Percentiles rank a stretch among this genome's conserved stretches.
These are phyloP conservation scores for Geotrichum aggregatum DNA, from an alignment of 1,139 yeast species.

Conservation along the genomic window DNA sequence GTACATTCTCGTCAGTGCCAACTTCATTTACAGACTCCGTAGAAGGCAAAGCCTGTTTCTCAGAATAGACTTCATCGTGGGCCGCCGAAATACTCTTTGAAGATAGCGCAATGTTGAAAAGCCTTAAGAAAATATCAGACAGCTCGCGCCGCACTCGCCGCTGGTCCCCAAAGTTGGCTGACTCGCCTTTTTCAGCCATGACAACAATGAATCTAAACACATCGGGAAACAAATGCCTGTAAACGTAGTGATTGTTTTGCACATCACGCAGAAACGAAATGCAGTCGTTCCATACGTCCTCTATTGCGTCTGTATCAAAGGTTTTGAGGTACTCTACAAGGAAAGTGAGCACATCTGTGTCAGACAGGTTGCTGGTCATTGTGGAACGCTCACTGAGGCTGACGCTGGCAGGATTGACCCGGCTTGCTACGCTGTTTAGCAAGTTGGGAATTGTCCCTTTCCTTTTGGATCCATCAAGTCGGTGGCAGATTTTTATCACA, in stretches of 20 bases:
- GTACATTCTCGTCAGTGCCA: slow-evolving; percentile 17
- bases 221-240: slow-evolving; percentile 50
- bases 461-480: slow-evolving; percentile 81
- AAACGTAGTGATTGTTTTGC: slow-evolving; percentile 46
- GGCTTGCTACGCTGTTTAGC: slow-evolving; percentile 50
- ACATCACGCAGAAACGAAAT: slow-evolving; percentile 59
- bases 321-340: slow-evolving; percentile 57
- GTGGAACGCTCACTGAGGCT: slow-evolving; percentile 42
- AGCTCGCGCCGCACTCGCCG: slow-evolving; percentile 61
- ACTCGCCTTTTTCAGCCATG: slow-evolving; percentile 53
- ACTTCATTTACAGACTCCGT: slow-evolving; percentile 4
- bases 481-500: slow-evolving; percentile 58
- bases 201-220: slow-evolving; percentile 50
- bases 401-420: slow-evolving; percentile 40
- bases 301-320: slow-evolving; percentile 69
- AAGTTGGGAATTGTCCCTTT: slow-evolving; percentile 68
- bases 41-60: slow-evolving; percentile 20
- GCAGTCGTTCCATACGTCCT: slow-evolving; percentile 65
- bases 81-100: slow-evolving; percentile 28
- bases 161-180: slow-evolving; percentile 59
- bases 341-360: slow-evolving; percentile 47
- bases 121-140: slow-evolving; percentile 56
- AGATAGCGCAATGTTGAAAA: slow-evolving; percentile 46
- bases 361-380: slow-evolving; percentile 44
- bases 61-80: slow-evolving; percentile 10